These are phyloP conservation scores for Protoeuglena noctilucae DNA, from an alignment of 139 green algal genomes.

Conservation along the genomic window DNA sequence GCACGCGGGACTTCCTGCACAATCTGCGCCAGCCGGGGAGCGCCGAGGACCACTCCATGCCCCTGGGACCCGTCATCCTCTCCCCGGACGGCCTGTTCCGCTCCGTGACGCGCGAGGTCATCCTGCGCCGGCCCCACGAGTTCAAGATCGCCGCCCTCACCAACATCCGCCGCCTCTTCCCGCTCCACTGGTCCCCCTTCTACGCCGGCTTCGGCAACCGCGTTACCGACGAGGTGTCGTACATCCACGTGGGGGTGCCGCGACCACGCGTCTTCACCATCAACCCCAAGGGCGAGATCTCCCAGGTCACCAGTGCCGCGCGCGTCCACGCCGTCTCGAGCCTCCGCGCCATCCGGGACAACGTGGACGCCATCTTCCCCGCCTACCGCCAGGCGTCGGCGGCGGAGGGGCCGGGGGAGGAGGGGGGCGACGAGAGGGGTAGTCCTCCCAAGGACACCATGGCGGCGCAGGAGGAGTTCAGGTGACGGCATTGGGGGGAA, in stretches of 20 bases:
- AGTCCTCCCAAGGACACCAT: neutral
- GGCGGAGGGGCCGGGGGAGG: too few species aligned
- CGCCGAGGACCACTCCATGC: constrained; percentile 9
- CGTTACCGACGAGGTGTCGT: constrained; percentile 77
- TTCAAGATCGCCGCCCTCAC: constrained; percentile 85
- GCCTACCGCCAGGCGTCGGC: constrained; percentile 5
- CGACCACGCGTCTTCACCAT: constrained; percentile 77
- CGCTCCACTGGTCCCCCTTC: constrained; percentile 68
- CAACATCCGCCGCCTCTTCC: constrained; percentile 75
- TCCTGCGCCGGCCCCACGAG: constrained; percentile 73
- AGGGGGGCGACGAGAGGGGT: neutral
- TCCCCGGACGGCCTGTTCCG: constrained; percentile 82
- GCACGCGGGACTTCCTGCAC: constrained; percentile 81
- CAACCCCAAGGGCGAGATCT: constrained; percentile 46
- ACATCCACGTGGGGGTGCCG: constrained; percentile 65
- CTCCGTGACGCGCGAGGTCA: constrained; percentile 71
- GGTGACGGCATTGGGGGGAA: too few species aligned
- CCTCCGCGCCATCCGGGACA: constrained; percentile 31
- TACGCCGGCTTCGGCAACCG: constrained; percentile 89
- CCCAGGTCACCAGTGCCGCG: neutral
- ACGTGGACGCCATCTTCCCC: constrained; percentile 59
- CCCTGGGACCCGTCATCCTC: constrained; percentile 75
- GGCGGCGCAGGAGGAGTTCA: constrained; percentile 20
- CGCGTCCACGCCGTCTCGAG: neutral
- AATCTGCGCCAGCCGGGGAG: constrained; percentile 59